A percentile compares a stretch with the other conserved stretches of the same genome.
phyloP scores from a whole-genome alignment of 108 stramenopile genomes.

The Cyclotella distinguenda region DNA sequence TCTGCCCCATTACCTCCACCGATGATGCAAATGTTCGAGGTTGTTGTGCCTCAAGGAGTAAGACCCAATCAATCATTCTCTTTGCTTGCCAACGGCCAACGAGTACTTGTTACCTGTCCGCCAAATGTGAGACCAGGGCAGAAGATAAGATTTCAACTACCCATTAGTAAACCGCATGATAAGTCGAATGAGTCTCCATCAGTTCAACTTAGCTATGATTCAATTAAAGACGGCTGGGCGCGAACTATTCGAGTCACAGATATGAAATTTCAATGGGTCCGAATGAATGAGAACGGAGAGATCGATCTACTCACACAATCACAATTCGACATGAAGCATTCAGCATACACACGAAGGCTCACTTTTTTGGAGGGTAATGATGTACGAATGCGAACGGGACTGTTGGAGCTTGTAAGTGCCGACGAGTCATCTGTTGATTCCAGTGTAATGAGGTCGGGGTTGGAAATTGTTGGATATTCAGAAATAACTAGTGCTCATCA shows the following conservation, averaged over 20 bases:
- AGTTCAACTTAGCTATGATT: constrained; percentile 64
- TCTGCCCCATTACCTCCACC: constrained; percentile 19
- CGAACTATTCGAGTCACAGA: constrained; percentile 82
- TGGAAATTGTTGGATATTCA: constrained; percentile 62
- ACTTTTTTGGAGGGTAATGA: constrained; percentile 78
- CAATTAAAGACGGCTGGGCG: constrained; percentile 81
- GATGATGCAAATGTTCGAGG: constrained; percentile 86
- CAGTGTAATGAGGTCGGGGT: constrained; percentile 33
- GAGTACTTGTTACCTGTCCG: constrained; percentile 91
- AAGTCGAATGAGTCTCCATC: constrained; percentile 33
- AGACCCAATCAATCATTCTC: constrained; percentile 83
- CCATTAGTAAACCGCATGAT: constrained; percentile 44
- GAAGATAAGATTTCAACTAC: constrained; percentile 88
- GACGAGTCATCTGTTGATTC: constrained; percentile 79
- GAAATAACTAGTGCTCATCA: constrained; percentile 70
- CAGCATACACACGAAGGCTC: constrained; percentile 83
- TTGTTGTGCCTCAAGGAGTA: constrained; percentile 83
- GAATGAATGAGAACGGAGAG: constrained; percentile 60
- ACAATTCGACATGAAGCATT: constrained; percentile 68
- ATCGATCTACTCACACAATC: constrained; percentile 15
- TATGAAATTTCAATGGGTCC: constrained; percentile 91
- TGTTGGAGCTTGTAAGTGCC: constrained; percentile 63
- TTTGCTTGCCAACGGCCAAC: constrained; percentile 84
- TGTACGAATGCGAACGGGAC: constrained; percentile 75
- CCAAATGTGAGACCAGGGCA: constrained; percentile 83